phyloP scores from a whole-genome alignment of 129 eudicot genomes.

The Flaveria brownii region DNA sequence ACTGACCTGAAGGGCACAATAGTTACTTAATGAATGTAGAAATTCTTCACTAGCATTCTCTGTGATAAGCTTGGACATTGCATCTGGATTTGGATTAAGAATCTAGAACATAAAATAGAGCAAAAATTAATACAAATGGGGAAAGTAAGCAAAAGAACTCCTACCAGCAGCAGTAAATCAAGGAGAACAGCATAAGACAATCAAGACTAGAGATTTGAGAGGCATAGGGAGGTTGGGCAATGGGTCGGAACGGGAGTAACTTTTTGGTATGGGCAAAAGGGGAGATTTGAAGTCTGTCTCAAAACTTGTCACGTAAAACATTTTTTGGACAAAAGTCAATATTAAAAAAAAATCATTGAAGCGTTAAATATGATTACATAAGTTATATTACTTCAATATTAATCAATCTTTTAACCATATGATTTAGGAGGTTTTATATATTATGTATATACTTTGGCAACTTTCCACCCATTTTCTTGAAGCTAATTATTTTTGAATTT shows the following conservation, averaged over 20 bases:
- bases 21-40: conserved; percentile 82
- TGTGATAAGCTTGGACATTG: conserved; percentile 93
- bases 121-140: conserved; percentile 10
- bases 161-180: conserved; percentile 21
- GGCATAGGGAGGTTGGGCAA: background rate
- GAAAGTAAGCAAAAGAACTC: background rate
- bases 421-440: background rate
- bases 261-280: background rate
- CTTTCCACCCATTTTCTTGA: background rate
- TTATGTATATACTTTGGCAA: background rate
- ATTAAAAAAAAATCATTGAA: background rate
- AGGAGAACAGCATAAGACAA: background rate
- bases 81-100: conserved; percentile 99
- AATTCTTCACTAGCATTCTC: conserved; percentile 98
- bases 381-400: background rate
- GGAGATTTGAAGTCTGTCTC: background rate
- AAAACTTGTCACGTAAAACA: background rate
- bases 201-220: background rate
- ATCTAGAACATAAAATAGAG: conserved; percentile 48
- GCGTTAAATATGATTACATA: background rate
- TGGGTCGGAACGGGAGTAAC: background rate
- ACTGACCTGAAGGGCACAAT: conserved; percentile 97
- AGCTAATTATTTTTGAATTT: background rate
- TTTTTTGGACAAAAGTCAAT: background rate
- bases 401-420: background rate